A percentile compares a stretch with the other conserved stretches of the same genome.
phyloP scores from a whole-genome alignment of 1,284 basidiomycete genomes.

The Ganoderma lucidum region DNA sequence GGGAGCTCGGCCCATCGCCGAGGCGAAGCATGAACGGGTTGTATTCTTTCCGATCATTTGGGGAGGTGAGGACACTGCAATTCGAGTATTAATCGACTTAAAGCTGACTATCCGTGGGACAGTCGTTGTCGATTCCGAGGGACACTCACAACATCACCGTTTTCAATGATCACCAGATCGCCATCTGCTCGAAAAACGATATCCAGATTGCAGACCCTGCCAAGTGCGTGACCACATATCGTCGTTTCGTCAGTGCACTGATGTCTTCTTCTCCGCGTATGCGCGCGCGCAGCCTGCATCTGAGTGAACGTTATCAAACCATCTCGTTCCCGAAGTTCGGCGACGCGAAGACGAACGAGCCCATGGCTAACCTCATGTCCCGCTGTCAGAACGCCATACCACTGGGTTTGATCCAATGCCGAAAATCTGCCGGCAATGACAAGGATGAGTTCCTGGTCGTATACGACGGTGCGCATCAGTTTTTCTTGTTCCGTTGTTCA shows the following conservation, averaged over 20 bases:
- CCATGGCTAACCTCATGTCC: slow-evolving; percentile 61
- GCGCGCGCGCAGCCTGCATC: slow-evolving; percentile 44
- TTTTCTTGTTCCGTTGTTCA: not conserved
- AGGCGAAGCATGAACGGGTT: slow-evolving; percentile 41
- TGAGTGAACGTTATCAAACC: slow-evolving; percentile 44
- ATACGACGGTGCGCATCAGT: slow-evolving; percentile 66
- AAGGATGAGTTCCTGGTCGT: slow-evolving; percentile 69
- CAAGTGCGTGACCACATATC: slow-evolving; percentile 55
- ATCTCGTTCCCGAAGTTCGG: slow-evolving; percentile 67
- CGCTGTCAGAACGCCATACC: slow-evolving; percentile 67
- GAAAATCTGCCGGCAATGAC: slow-evolving; percentile 44
- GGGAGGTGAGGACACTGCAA: slow-evolving; percentile 57
- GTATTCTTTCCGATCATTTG: slow-evolving; percentile 63
- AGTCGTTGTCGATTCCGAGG: slow-evolving; percentile 75
- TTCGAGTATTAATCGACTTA: not conserved
- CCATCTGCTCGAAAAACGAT: slow-evolving; percentile 67
- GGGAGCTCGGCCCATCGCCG: slow-evolving; percentile 41
- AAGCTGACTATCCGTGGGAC: slow-evolving; percentile 4
- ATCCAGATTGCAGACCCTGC: slow-evolving; percentile 71
- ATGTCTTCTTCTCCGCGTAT: not conserved
- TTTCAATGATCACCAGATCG: slow-evolving; percentile 67
- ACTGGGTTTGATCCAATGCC: slow-evolving; percentile 65
- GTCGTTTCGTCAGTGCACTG: not conserved
- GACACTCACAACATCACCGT: slow-evolving; percentile 67
- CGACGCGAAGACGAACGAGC: slow-evolving; percentile 47